phyloP scores from a whole-genome alignment of 129 eudicot species.

The Lactuca saligna region DNA sequence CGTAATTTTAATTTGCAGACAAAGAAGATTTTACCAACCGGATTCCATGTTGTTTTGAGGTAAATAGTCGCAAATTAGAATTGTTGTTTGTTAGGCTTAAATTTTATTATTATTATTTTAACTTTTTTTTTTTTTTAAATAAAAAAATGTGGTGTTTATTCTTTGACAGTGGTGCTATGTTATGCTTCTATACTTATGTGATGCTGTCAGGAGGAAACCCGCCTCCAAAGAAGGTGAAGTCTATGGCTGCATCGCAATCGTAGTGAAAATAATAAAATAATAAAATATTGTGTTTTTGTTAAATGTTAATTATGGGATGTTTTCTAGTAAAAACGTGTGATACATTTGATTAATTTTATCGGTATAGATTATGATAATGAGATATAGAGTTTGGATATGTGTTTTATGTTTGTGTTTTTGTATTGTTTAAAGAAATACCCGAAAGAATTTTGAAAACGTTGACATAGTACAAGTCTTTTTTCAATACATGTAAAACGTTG shows the following conservation, averaged over 20 bases:
- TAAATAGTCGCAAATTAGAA: slow-evolving; percentile 20
- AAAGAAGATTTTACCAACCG: slow-evolving; percentile 60
- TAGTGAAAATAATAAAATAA: slow-evolving; percentile 17
- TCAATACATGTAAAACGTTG: too few species aligned
- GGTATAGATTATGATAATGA: slow-evolving; percentile 1
- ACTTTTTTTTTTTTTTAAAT: neutral
- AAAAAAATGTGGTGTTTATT: neutral
- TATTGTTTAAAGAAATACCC: too few species aligned
- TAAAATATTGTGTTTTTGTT: neutral
- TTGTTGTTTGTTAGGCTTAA: neutral
- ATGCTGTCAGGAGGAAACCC: slow-evolving; percentile 90
- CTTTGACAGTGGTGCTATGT: slow-evolving; percentile 64
- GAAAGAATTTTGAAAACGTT: too few species aligned
- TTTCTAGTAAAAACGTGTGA: slow-evolving; percentile 3
- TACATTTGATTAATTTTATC: neutral
- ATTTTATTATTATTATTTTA: neutral
- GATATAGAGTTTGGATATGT: neutral
- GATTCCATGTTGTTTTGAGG: slow-evolving; percentile 59
- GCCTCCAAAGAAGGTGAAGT: slow-evolving; percentile 76
- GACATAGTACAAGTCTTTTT: too few species aligned
- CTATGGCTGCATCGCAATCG: slow-evolving; percentile 38
- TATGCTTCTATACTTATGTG: slow-evolving; percentile 78
- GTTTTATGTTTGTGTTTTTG: too few species aligned
- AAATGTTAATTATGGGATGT: neutral
- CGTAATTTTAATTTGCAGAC: slow-evolving; percentile 54